Evolutionary conservation across 257 asterid genomes (phyloP).

Genomic region (Solanum megistacrolobum): DNA sequence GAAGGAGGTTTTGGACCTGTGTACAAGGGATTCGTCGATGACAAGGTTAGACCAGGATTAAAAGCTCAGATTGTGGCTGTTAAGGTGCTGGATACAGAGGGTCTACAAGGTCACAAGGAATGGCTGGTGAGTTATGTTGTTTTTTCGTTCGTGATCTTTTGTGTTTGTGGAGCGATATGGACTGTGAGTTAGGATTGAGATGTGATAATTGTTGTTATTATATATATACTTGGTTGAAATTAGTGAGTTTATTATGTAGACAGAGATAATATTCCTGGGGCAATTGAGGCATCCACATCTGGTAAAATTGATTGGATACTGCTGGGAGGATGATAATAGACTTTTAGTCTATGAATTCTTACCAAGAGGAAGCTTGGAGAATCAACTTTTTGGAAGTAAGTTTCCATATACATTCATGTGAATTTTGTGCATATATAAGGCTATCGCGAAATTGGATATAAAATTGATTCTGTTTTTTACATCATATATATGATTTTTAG

Average conservation of each 20-base stretch:
- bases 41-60: background rate
- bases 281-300: slow-evolving; percentile 5
- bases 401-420: background rate
- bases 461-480: background rate
- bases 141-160: background rate
- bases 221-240: background rate
- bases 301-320: slow-evolving; percentile 3
- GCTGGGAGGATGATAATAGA: slow-evolving; percentile 2
- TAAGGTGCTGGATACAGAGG: slow-evolving; percentile 2
- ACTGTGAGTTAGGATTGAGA: background rate
- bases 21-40: slow-evolving; percentile 1
- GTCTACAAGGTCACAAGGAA: slow-evolving; percentile 9
- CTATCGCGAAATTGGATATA: background rate
- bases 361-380: slow-evolving; percentile 4
- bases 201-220: background rate
- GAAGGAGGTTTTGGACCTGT: slow-evolving; percentile 6
- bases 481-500: background rate
- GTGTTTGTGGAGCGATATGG: background rate
- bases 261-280: slow-evolving; percentile 3
- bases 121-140: background rate
- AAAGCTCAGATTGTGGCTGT: slow-evolving; percentile 6
- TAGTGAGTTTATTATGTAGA: background rate
- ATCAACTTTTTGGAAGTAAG: slow-evolving; percentile 7
- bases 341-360: slow-evolving; percentile 2
- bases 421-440: background rate